phyloP scores from a whole-genome alignment of 148 eudicot genomes.

The Chenopodium berlandieri region DNA sequence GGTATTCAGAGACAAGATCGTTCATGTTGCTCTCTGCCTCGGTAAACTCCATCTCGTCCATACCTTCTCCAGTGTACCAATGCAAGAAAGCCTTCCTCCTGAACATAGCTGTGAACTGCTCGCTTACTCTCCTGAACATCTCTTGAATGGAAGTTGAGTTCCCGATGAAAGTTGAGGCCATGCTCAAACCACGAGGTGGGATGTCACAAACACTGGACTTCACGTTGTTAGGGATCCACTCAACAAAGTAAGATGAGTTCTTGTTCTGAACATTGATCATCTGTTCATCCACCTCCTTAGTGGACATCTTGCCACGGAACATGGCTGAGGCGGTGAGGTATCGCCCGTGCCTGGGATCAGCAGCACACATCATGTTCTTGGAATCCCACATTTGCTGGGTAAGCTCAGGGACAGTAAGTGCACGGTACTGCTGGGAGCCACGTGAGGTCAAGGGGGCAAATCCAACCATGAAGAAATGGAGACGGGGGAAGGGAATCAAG shows the following conservation, averaged over 20 bases:
- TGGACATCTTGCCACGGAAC: conserved; percentile 77
- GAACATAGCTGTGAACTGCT: conserved; percentile 86
- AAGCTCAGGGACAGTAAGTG: conserved; percentile 73
- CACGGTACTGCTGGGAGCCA: conserved; percentile 76
- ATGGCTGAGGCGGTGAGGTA: conserved; percentile 82
- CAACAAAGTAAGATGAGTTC: conserved; percentile 77
- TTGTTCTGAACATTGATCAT: conserved; percentile 73
- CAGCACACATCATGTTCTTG: conserved; percentile 88
- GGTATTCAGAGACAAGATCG: conserved; percentile 76
- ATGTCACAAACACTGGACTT: conserved; percentile 81
- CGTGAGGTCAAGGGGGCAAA: conserved; percentile 74
- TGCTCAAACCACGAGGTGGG: conserved; percentile 68
- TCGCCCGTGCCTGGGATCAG: conserved; percentile 75
- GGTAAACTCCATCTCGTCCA: conserved; percentile 93
- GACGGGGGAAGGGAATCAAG: conserved; percentile 52
- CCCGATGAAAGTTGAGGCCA: conserved; percentile 75
- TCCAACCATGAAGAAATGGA: conserved; percentile 76
- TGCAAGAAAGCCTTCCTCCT: conserved; percentile 87
- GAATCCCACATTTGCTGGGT: conserved; percentile 86
- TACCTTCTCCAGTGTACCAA: conserved; percentile 91
- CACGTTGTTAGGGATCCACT: conserved; percentile 85
- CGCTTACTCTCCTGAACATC: conserved; percentile 79
- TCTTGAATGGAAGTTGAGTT: conserved; percentile 75
- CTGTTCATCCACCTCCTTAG: conserved; percentile 65
- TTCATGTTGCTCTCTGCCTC: conserved; percentile 93